Base-by-base conservation (phyloP, 2,329 filamentous ascomycete genomes). In the Colletotrichum zoysiae region DNA sequence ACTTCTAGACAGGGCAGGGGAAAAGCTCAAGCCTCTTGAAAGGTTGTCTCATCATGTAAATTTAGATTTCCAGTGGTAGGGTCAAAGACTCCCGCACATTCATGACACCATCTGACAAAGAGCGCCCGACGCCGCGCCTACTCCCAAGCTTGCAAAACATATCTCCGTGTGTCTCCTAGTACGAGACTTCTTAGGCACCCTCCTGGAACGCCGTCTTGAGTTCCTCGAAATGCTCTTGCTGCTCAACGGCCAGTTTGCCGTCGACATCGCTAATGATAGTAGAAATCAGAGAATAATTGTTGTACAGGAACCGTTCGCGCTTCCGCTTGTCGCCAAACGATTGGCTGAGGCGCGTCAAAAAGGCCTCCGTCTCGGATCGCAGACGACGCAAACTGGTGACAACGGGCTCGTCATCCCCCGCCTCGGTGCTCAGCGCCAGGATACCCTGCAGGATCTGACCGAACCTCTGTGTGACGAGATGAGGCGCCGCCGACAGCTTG, bases 201-300 rank as follows among this genome's bases (percentile, higher is more conserved):
- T 89, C 87, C 74, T 88, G 86, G 76, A 89, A 88, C 35, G 85
- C 85, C 65, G 80, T 81, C 81, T 91, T 92, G 75, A 94, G 80
- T 66, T 85, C 85, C 78, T 93, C 91, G 79, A 96, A 95, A 81
- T 95, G 89, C 75, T 86, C 86, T 81, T 91, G 91, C 80, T 95
- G 91, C 78, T 97, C 95, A 33, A 85, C 83, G 1, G 92, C 89
- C 77, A 95, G 80, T 80, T 93, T 93, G 5, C 94, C 94, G 14
- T 87, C 86, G 5, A 90, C 87, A 77, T 95, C 92, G 78, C 92
- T 90, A 74, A 99, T 93, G 74, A 99, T 98, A 14, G 96, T 98
- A 77, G 94, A 86, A n/a, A 99, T 89, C 74, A 99, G 86, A 65
- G 94, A 97, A 81, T 97, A 98, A 81, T 99, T 99, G 80, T 98